phyloP scores from a whole-genome alignment of 306 rosid genomes.

The Luffa acutangula region DNA sequence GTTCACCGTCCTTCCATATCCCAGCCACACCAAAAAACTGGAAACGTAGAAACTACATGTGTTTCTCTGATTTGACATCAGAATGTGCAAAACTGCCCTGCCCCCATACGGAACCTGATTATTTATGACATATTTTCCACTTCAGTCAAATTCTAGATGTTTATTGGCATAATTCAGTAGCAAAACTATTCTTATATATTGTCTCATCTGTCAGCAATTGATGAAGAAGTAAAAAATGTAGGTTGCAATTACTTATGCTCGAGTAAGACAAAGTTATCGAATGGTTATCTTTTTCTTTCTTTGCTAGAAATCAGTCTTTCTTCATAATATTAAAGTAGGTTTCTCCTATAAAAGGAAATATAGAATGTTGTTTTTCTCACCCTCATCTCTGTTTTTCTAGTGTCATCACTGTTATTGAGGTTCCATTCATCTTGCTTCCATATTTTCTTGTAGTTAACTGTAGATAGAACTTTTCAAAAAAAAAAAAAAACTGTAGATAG shows the following conservation, averaged over 20 bases:
- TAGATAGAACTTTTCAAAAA: not conserved
- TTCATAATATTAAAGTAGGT: not conserved
- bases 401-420: not conserved
- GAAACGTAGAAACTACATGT: not conserved
- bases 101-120: not conserved
- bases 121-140: not conserved
- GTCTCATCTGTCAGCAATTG: not conserved
- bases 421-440: not conserved
- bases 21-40: not conserved
- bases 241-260: not conserved
- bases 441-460: not conserved
- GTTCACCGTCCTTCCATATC: not conserved
- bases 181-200: not conserved
- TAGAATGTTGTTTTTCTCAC: not conserved
- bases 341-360: not conserved
- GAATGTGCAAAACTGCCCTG: not conserved
- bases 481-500: not conserved
- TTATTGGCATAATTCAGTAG: not conserved
- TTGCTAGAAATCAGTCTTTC: not conserved
- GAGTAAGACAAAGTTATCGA: not conserved
- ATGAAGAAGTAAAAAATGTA: not conserved
- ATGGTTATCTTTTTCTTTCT: not conserved
- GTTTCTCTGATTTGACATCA: not conserved
- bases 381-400: not conserved
- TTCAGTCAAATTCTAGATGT: not conserved